phyloP scores from a whole-genome alignment of 2,329 filamentous ascomycete species.

The Stenocarpella maydis region DNA sequence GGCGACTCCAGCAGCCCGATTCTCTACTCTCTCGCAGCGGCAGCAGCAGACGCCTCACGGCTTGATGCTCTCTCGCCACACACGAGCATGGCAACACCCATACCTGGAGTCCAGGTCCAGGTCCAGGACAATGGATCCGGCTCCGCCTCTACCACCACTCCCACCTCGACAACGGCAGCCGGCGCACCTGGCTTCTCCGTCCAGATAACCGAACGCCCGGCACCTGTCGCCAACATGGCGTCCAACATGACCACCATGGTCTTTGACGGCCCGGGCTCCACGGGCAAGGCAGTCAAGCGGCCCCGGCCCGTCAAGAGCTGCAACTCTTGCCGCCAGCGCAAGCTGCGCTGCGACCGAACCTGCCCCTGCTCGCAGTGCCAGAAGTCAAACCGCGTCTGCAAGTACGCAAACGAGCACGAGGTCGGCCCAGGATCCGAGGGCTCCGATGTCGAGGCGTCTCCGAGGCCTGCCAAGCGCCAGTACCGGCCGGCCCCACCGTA shows the following conservation, averaged over 20 bases:
- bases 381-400: constrained; percentile 62
- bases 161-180: constrained; percentile 21
- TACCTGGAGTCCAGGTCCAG: constrained; percentile 30
- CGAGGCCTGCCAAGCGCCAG: constrained; percentile 46
- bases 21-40: not conserved
- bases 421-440: constrained; percentile 55
- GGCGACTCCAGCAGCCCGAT: constrained; percentile 1
- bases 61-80: constrained; percentile 29
- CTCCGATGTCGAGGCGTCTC: constrained; percentile 42
- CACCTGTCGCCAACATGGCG: constrained; percentile 33
- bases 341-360: constrained; percentile 64
- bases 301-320: constrained; percentile 65
- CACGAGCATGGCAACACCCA: constrained; percentile 31
- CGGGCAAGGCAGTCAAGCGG: constrained; percentile 55
- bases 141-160: constrained; percentile 26
- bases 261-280: constrained; percentile 34
- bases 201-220: constrained; percentile 29
- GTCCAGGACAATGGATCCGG: constrained; percentile 32
- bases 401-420: constrained; percentile 60
- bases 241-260: constrained; percentile 37
- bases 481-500: constrained; percentile 36
- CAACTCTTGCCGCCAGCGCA: constrained; percentile 65
- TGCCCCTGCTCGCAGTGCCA: constrained; percentile 66
- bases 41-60: constrained; percentile 7
- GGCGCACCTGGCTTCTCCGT: constrained; percentile 20